Base-by-base conservation (phyloP, 2,329 filamentous ascomycete genomes). In the Nectriaceae sp. region DNA sequence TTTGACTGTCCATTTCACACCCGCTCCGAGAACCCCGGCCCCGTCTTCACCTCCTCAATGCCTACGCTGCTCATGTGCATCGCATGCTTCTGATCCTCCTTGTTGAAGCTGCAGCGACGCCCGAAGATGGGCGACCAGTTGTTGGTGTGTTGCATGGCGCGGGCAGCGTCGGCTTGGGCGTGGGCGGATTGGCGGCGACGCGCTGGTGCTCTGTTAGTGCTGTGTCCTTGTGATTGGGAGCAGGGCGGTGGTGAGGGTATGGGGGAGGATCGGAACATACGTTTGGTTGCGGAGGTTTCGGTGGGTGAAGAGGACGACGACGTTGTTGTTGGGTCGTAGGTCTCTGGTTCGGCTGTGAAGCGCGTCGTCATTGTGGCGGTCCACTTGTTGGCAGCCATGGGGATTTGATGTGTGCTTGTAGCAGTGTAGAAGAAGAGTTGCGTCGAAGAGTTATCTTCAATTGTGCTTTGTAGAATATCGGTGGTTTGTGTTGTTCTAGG, bases 31-130 rank as follows among this genome's bases (percentile, higher is more conserved):
- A 78, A 78, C 0, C 75, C 75, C 6, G 69, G 67, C 2, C 67
- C 68, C 1, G 65, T 63, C 59, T 66, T 59, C 47, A 68, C 66
- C 26, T 59, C 61, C 3, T 60, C 64, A 22, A 76, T 67, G n/a
- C n/a, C n/a, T n/a, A n/a, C n/a, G 46, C 62, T 66, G 40, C 64
- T 66, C 75, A 79, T 76, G 57, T 80, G 77, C 65, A 78, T 58
- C 45, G 67, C 67, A 53, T 74, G 78, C 64, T 80, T 80, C 63
- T 73, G 72, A 61, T 81, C 79, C 65, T 84, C 75, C 29, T 70
- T 68, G 59, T 69, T 75, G 70, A 75, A 83, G 66, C 77, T 80
- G 62, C 76, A 75, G 40, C 77, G 74, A 10, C 74, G 70, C 55
- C 72, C 65, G 44, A 73, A 56, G 16, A 60, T 56, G 6, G 79